Evolutionary conservation across 2,329 filamentous ascomycete genomes (phyloP), one percentile per base, ranked within the genome.

Genomic region (Aspergillus fumigatiaffinis): DNA sequence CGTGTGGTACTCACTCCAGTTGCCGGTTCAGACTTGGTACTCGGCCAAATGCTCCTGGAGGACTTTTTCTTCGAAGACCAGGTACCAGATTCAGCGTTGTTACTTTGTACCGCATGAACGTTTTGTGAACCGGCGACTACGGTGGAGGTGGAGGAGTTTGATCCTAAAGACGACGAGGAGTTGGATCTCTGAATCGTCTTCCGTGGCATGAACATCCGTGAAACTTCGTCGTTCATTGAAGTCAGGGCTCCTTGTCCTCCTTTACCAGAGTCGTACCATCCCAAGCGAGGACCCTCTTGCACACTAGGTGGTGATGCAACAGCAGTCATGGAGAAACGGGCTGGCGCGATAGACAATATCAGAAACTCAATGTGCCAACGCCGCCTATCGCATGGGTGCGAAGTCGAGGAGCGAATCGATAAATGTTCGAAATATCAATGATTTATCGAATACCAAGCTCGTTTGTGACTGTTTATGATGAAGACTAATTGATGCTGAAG

Each of bases 201-300:
- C 68, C 92, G 90, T 70, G 91, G 90, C 83, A 90, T 88, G 74
- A 95, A 91, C 84, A 96, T 92, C 75, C 89, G 88, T 78, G 89
- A 86, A 64, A 88, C 86, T 76, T 96, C 91, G 79, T 96, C 91
- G 77, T 89, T 90, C 86, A 91, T 90, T 71, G 88, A 82, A 79
- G 84, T 81, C 67, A 85, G 77, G 72, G 82, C 81, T 78, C 82
- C 85, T 77, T 83, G 79, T 71, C 79, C 78, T 76, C 77, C 78
- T 76, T 82, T 81, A 80, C 77, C 70, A 78, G 76, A 65, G 62
- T 67, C 77, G 74, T 80, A 84, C 84, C 84, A 87, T 84, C 81
- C 82, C 76, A 83, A 77, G 73, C 79, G 81, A 70, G 81, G 78
- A 69, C 81, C 80, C 70, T 81, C 82, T 78, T 86, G 83, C 70